Evolutionary conservation across 345 rosid genomes (phyloP).

Genomic region (Capsella bursapastoris): DNA sequence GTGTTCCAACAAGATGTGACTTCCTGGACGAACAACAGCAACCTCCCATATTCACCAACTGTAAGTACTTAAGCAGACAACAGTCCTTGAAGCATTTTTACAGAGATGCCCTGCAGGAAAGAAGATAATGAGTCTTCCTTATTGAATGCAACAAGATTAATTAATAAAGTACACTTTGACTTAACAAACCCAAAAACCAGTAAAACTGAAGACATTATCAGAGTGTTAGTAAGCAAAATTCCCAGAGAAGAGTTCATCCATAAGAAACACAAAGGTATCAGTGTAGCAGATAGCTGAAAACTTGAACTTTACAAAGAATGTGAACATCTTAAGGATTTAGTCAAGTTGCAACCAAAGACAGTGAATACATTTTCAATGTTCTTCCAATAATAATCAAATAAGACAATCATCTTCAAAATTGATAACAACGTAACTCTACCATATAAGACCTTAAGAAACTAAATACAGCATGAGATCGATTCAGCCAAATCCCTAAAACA

Average conservation of each 20-base stretch:
- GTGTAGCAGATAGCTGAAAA: not conserved
- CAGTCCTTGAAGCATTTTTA: not conserved
- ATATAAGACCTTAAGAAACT: not conserved
- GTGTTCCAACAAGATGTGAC: slow-evolving; percentile 77
- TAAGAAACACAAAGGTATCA: not conserved
- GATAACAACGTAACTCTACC: not conserved
- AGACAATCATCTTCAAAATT: slow-evolving; percentile 3
- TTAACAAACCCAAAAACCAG: not conserved
- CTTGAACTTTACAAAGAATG: not conserved
- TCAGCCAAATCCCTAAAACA: not conserved
- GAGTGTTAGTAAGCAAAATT: not conserved
- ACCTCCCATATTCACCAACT: slow-evolving; percentile 69
- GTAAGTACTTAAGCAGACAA: not conserved
- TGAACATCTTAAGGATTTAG: not conserved
- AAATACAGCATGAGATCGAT: not conserved
- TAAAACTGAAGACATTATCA: not conserved
- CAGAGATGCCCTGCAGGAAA: slow-evolving; percentile 5
- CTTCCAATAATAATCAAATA: not conserved
- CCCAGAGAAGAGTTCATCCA: not conserved
- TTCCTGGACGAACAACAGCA: slow-evolving; percentile 86
- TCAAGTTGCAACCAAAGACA: slow-evolving; percentile 23
- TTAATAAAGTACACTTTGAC: not conserved
- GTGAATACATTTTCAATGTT: not conserved
- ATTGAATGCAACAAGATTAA: slow-evolving; percentile 13
- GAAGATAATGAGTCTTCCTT: not conserved